Evolutionary conservation across 495 filamentous ascomycete genomes (phyloP), one percentile per base, ranked within the genome.

Genomic region (Aspergillus ellipticus): DNA sequence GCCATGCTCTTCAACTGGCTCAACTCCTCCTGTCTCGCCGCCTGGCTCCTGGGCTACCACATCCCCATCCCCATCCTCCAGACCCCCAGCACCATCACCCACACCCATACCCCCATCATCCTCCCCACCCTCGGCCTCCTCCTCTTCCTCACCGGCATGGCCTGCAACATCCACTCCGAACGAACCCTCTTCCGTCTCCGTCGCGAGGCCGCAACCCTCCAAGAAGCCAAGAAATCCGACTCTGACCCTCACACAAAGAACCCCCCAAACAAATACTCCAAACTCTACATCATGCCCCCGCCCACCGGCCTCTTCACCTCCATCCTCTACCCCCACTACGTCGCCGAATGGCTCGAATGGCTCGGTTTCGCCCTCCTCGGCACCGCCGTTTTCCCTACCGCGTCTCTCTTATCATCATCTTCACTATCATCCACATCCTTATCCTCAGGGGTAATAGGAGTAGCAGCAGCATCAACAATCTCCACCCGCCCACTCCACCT

Each of bases 291-390:
- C 72, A 83, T 98, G 45, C 94, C 94, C 3, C 95, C 95, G 0
- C 73, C 85, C 56, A 84, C 86, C 37, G 92, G 92, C 2, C 73
- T 96, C 39, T 98, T 98, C 74, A 75, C 74, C 48, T 85, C 79
- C 54, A 82, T 96, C 64, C 79, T 97, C 51, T 96, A 88, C 74
- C 92, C 94, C 56, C 95, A 98, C 66, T 97, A 96, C 66, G 80
- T 94, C 47, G 88, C 84, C 57, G 94, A 98, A 78, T 98, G 94
- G 94, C 70, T 96, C 48, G 95, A 98, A 74, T 97, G 95, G 94
- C 64, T 79, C 17, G 94, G 94, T 0, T 98, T 90, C 65, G 91
- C 83, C 68, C 81, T 96, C 56, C 73, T 81, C n/a, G 84, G 78
- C 5, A 63, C 64, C 1, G 60, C 68, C 0, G 61, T 78, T 3